Conservation (phyloP, 495 filamentous ascomycete genomes). For the Aspergillus cristatus region DNA sequence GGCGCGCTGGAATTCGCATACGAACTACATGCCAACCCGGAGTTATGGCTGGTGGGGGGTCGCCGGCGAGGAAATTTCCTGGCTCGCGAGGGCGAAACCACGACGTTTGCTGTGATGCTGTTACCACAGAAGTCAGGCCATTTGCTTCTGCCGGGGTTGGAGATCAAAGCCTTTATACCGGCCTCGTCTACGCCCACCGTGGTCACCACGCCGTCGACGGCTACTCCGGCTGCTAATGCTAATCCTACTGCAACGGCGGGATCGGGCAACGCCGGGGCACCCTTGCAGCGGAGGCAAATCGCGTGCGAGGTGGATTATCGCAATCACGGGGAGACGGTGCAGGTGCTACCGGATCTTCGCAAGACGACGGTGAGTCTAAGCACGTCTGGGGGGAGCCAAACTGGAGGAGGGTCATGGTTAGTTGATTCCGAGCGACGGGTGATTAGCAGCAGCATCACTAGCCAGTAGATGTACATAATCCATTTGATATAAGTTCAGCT, state of each 20-base stretch:
- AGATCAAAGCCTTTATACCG: conserved; percentile 54
- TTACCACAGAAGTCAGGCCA: conserved; percentile 71
- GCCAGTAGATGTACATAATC: too few relatives aligned
- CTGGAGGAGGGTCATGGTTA: conserved; percentile 55
- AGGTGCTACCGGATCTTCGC: conserved; percentile 64
- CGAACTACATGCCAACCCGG: conserved; percentile 66
- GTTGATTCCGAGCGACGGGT: conserved; percentile 43
- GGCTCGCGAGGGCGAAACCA: conserved; percentile 40
- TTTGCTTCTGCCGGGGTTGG: conserved; percentile 65
- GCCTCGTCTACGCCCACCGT: conserved; percentile 10
- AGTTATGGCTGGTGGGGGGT: conserved; percentile 80
- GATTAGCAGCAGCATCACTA: too few relatives aligned
- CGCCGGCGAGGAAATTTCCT: conserved; percentile 68
- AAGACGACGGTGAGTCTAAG: conserved; percentile 72
- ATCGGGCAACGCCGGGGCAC: conserved; percentile 4
- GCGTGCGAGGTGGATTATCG: conserved; percentile 71
- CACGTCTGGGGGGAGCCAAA: conserved; percentile 43
- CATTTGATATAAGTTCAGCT: too few relatives aligned
- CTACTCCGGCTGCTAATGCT: conserved; percentile 7
- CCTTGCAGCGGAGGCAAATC: conserved; percentile 29
- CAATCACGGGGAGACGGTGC: conserved; percentile 65
- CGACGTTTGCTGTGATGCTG: conserved; percentile 54
- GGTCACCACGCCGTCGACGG: conserved; percentile 10
- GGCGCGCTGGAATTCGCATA: conserved; percentile 69
- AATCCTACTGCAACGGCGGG: too few relatives aligned